Conservation (phyloP, 163 green algal genomes). For the Prototheca wickerhamii region DNA sequence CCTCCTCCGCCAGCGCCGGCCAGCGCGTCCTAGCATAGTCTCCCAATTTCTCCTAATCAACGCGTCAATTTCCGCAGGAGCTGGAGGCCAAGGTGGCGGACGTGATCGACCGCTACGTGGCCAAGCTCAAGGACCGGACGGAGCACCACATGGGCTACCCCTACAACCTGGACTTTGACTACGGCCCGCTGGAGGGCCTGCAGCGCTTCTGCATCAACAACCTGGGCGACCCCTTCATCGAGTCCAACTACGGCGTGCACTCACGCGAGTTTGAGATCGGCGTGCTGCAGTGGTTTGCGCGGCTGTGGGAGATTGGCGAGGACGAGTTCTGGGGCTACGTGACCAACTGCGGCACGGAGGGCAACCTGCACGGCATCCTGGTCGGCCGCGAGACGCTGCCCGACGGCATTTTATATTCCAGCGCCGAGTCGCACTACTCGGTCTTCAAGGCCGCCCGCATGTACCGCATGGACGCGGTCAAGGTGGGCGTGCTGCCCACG, state of each 20-base stretch:
- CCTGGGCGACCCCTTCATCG: slow-evolving; percentile 94
- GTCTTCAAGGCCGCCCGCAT: slow-evolving; percentile 93
- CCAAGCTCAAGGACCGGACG: slow-evolving; percentile 72
- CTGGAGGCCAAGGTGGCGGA: slow-evolving; percentile 51
- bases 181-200: slow-evolving; percentile 73
- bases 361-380: slow-evolving; percentile 94
- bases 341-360: slow-evolving; percentile 96
- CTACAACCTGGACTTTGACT: slow-evolving; percentile 98
- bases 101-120: slow-evolving; percentile 73
- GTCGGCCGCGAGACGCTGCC: slow-evolving; percentile 86
- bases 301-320: slow-evolving; percentile 87
- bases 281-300: slow-evolving; percentile 95
- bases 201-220: slow-evolving; percentile 96
- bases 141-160: slow-evolving; percentile 90
- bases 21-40: not conserved
- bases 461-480: slow-evolving; percentile 89
- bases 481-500: slow-evolving; percentile 53
- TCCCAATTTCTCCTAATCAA: not conserved
- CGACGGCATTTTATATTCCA: slow-evolving; percentile 87
- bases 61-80: slow-evolving; percentile 40
- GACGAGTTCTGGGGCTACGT: slow-evolving; percentile 97
- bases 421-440: slow-evolving; percentile 86
- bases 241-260: slow-evolving; percentile 96
- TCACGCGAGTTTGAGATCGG: slow-evolving; percentile 93
- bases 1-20: not conserved